Conservation (phyloP, 176 grass and related monocot genomes). For the Phoenix roebelenii region DNA sequence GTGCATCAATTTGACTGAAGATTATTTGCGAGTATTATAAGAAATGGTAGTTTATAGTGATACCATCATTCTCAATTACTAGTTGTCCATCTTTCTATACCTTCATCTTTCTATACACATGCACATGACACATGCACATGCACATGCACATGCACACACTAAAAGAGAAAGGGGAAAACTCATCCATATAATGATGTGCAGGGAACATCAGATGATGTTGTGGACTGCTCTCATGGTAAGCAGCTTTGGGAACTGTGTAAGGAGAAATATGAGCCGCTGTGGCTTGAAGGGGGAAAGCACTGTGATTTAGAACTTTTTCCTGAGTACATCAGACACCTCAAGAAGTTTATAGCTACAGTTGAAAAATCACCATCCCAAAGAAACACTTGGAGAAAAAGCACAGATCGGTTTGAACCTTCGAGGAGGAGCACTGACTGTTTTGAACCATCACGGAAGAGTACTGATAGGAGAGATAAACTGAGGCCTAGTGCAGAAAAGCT, state of each 20-base stretch:
- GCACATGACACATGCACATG: no score
- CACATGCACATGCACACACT: no score
- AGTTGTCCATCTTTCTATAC: no score
- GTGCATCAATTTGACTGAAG: no score
- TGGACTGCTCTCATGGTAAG: constrained; percentile 80
- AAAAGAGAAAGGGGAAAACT: background rate
- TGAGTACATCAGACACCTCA: background rate
- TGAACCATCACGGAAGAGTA: constrained; percentile 56
- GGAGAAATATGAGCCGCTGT: constrained; percentile 86
- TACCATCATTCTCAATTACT: no score
- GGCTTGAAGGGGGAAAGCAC: constrained; percentile 69
- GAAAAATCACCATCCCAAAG: constrained; percentile 1
- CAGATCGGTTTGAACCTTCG: background rate
- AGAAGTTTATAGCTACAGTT: constrained; percentile 6
- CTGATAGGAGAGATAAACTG: constrained; percentile 38
- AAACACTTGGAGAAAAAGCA: background rate
- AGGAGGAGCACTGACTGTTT: constrained; percentile 18
- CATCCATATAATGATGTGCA: constrained; percentile 16
- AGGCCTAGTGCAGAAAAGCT: constrained; percentile 40
- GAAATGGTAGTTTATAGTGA: no score
- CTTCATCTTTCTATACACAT: no score
- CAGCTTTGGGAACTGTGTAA: constrained; percentile 81
- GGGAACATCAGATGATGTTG: constrained; percentile 88
- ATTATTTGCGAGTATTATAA: no score
- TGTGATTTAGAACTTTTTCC: constrained; percentile 3